Conservation (phyloP, 2,329 filamentous ascomycete species). For the Cytospora schulzeri region DNA sequence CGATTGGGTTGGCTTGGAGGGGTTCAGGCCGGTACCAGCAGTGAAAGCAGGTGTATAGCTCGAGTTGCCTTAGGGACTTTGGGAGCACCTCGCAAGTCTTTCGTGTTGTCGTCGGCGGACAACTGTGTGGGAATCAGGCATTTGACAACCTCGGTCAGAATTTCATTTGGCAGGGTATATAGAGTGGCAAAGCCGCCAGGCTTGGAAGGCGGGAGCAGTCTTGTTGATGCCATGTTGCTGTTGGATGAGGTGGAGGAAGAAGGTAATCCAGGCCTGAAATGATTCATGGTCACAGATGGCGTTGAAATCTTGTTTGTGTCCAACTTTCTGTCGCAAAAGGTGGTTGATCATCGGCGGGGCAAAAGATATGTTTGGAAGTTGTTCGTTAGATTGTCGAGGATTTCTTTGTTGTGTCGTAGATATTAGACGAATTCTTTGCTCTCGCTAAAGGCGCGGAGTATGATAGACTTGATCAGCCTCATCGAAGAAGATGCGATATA, state of each 20-base stretch:
- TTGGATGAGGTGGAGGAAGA: neutral
- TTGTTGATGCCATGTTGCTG: neutral
- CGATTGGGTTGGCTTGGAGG: neutral
- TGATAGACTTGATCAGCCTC: too few species aligned
- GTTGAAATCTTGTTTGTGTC: neutral
- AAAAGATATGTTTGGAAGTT: too few species aligned
- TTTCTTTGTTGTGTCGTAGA: too few species aligned
- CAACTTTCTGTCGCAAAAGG: neutral
- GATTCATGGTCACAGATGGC: too few species aligned
- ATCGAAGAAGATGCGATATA: too few species aligned
- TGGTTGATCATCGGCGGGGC: too few species aligned
- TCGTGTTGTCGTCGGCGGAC: neutral
- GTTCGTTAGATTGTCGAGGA: too few species aligned
- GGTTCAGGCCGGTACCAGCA: neutral
- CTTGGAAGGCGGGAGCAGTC: neutral
- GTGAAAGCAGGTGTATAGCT: neutral
- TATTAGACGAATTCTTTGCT: too few species aligned
- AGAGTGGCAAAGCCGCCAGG: neutral
- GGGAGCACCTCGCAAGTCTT: neutral
- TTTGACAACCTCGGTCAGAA: neutral
- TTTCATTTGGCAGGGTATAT: neutral
- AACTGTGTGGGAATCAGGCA: neutral
- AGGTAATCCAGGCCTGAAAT: too few species aligned
- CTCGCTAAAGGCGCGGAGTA: too few species aligned
- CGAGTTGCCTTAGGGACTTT: neutral